Evolutionary conservation across 768 basidiomycete species (phyloP), one percentile per base, ranked within the genome.

Genomic region (Collybia nuda): DNA sequence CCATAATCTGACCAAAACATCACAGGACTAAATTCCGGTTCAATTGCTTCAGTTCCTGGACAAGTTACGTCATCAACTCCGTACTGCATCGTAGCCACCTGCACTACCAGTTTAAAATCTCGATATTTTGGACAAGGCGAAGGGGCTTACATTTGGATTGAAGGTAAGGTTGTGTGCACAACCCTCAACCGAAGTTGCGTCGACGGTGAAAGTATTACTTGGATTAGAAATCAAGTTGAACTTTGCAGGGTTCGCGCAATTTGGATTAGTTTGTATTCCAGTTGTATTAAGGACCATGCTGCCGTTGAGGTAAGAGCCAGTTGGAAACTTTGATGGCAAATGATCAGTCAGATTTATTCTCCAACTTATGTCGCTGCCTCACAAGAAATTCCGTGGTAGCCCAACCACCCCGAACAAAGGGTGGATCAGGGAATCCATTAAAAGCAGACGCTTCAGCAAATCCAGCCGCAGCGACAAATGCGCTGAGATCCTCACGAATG

Each of bases 401-500:
- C 85, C 85, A 88, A 0, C 61, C 67, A 0, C 60, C 61, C 6
- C 56, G 43, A 18, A 86, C 67, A 56, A 85, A 88, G 6, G 83
- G 79, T 1, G 86, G 86, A 50, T 85, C 81, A 5, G 67, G 58
- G 5, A 86, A 61, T 15, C 63, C 57, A 54, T 79, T 71, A 32
- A 74, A 62, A 3, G 72, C 72, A 5, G 75, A 70, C 15, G 75
- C 72, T 40, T 77, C 75, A 3, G 74, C 72, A 54, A 74, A 79
- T 55, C 85, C 85, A 6, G 82, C 76, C 6, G 85, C 80, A 22
- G 85, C 80, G 8, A 80, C 66, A 58, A 85, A 86, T 15, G 74
- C 73, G 38, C 76, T 78, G 41, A 86, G 57, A 6, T 75, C 62
- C 17, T 59, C 48, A 15, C 79, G 65, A 50, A 74, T 32, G 3